phyloP scores from a whole-genome alignment of 164 flowering plant species.

The Warburgia ugandensis region DNA sequence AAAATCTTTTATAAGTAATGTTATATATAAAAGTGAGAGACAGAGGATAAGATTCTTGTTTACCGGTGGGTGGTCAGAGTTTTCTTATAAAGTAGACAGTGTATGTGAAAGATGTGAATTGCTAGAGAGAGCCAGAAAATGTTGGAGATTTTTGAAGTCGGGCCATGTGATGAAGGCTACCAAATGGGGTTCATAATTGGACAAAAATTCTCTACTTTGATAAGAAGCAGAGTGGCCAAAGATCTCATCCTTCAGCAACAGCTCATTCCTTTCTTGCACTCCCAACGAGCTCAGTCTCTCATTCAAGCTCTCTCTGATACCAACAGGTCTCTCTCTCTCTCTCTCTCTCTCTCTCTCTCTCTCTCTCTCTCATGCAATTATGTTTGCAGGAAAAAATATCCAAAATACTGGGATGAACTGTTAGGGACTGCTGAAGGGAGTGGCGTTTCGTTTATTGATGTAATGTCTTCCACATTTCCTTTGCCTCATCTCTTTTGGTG shows the following conservation, averaged over 20 bases:
- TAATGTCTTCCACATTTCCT: conserved; percentile 18
- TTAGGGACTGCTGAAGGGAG: conserved; percentile 69
- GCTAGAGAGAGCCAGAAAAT: conserved; percentile 16
- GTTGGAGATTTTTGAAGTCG: conserved; percentile 63
- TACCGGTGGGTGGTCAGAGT: not conserved
- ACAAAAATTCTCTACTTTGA: conserved; percentile 44
- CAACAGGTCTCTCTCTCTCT: conserved; percentile 34
- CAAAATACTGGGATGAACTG: conserved; percentile 74
- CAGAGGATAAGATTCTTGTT: not conserved
- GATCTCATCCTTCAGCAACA: conserved; percentile 60
- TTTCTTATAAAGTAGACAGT: too few species aligned
- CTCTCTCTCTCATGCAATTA: conserved; percentile 21
- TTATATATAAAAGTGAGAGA: too few species aligned
- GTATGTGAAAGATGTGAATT: too few species aligned
- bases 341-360: conserved; percentile 36
- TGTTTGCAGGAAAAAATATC: conserved; percentile 28
- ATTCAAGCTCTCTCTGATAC: conserved; percentile 33
- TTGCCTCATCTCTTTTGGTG: too few species aligned
- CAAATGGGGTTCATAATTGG: conserved; percentile 66
- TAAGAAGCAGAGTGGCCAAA: conserved; percentile 48
- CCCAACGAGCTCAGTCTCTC: conserved; percentile 31
- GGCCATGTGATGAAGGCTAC: conserved; percentile 47
- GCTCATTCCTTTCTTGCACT: conserved; percentile 56
- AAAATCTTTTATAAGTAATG: too few species aligned
- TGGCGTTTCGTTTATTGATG: conserved; percentile 54